Evolutionary conservation across 2,329 filamentous ascomycete species (phyloP).

Genomic region (Monilinia fructicola): DNA sequence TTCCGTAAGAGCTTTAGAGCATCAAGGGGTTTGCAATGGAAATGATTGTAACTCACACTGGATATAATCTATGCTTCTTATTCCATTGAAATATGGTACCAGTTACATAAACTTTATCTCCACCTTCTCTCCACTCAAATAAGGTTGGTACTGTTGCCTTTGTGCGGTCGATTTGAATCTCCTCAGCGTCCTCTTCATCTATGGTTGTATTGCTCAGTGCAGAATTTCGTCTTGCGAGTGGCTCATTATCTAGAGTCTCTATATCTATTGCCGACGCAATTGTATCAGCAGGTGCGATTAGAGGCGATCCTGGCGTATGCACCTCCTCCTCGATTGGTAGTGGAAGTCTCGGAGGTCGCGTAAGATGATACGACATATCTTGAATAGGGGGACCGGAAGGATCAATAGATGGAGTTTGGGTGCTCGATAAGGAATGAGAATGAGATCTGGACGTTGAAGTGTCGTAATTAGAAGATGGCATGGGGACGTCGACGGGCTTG

Average conservation of each 20-base stretch:
- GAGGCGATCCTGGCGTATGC: constrained; percentile 85
- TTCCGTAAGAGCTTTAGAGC: background rate
- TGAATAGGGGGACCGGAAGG: constrained; percentile 46
- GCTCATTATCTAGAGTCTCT: constrained; percentile 51
- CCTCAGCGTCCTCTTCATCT: constrained; percentile 81
- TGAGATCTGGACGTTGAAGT: constrained; percentile 35
- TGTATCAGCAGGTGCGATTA: constrained; percentile 70
- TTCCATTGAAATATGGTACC: constrained; percentile 98
- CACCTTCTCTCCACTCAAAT: constrained; percentile 76
- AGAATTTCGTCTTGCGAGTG: constrained; percentile 53
- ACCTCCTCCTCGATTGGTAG: constrained; percentile 92
- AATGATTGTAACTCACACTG: constrained; percentile 60
- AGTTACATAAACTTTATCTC: constrained; percentile 92
- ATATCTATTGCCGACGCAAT: constrained; percentile 37
- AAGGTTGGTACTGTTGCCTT: constrained; percentile 78
- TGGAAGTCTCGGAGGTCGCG: constrained; percentile 81
- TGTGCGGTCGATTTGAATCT: constrained; percentile 71
- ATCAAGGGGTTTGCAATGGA: background rate
- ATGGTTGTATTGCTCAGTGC: constrained; percentile 61
- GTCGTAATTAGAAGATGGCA: constrained; percentile 34
- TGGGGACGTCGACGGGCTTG: constrained; percentile 57
- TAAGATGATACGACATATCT: constrained; percentile 59
- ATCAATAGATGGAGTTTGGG: constrained; percentile 51
- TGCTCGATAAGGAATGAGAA: constrained; percentile 28
- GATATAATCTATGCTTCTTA: constrained; percentile 83